Percentiles rank a stretch among this genome's conserved stretches.
These are phyloP conservation scores for Musa itinerans DNA, from an alignment of 176 grass and related monocot species.

Conservation along the genomic window DNA sequence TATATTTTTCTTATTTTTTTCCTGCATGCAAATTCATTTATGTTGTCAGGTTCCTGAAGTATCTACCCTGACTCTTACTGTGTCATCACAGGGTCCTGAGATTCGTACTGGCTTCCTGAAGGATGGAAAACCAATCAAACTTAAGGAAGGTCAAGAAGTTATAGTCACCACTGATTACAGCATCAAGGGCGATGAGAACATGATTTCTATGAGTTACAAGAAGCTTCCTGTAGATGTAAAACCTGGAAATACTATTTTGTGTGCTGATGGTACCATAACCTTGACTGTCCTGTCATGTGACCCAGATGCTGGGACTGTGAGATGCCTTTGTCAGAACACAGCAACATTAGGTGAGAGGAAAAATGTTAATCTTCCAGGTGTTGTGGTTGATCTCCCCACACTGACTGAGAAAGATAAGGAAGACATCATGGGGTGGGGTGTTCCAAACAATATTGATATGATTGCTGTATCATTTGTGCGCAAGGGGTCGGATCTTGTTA, in stretches of 20 bases:
- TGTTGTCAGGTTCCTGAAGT: neutral
- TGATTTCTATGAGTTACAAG: constrained; percentile 8
- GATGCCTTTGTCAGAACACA: neutral
- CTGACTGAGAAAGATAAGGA: constrained; percentile 5
- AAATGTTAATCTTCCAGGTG: constrained; percentile 3
- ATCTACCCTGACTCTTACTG: neutral
- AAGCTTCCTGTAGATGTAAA: neutral
- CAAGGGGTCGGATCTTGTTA: neutral
- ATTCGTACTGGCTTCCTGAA: constrained; percentile 2
- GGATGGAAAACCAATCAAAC: constrained; percentile 1
- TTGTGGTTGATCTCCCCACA: constrained; percentile 1
- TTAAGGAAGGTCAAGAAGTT: neutral
- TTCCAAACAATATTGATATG: constrained; percentile 10
- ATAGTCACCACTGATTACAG: constrained; percentile 1
- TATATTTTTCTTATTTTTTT: neutral
- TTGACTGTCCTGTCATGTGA: neutral
- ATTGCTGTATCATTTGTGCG: neutral
- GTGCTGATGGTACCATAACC: neutral
- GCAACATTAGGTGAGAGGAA: constrained; percentile 3
- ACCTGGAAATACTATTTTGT: neutral
- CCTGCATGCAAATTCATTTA: neutral
- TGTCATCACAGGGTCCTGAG: neutral
- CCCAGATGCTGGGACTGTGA: constrained; percentile 2
- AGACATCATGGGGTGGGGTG: constrained; percentile 1
- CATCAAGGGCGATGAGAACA: neutral